Conservation (phyloP, 2,329 filamentous ascomycete species). For the Hirsutella thompsonii region DNA sequence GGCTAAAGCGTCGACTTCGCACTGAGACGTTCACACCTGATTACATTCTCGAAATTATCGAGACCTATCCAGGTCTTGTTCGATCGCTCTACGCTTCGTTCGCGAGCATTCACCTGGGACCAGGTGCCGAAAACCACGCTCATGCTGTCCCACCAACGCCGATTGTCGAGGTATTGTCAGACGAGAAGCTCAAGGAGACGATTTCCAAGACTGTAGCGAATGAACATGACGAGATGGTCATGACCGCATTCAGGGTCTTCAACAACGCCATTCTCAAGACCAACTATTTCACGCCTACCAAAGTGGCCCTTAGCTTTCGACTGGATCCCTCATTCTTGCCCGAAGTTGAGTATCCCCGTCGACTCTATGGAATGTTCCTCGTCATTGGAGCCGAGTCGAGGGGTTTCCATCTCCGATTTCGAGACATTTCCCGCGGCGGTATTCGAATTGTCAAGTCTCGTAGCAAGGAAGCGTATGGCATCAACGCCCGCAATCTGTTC, state of each 20-base stretch:
- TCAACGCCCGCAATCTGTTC: conserved; percentile 92
- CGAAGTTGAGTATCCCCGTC: conserved; percentile 82
- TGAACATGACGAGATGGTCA: conserved; percentile 96
- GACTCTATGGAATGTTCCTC: conserved; percentile 95
- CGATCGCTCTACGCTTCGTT: conserved; percentile 84
- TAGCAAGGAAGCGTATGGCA: conserved; percentile 88
- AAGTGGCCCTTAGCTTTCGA: conserved; percentile 94
- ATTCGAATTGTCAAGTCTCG: conserved; percentile 98
- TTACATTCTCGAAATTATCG: conserved; percentile 96
- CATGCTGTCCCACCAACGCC: conserved; percentile 41
- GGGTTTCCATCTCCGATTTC: conserved; percentile 94
- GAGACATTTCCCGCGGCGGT: conserved; percentile 90
- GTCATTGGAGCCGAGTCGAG: conserved; percentile 95
- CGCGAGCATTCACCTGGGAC: conserved; percentile 65
- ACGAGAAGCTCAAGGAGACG: conserved; percentile 58
- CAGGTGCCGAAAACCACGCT: conserved; percentile 36
- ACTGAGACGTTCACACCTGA: conserved; percentile 97
- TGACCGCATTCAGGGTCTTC: conserved; percentile 93
- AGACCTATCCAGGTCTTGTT: conserved; percentile 76
- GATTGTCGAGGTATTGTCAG: conserved; percentile 57
- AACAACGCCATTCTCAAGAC: conserved; percentile 91
- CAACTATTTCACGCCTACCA: conserved; percentile 94
- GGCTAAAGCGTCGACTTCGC: conserved; percentile 88
- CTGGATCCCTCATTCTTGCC: conserved; percentile 83
- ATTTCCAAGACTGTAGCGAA: conserved; percentile 74